phyloP scores from a whole-genome alignment of 176 grass and related monocot species.

The Phoenix roebelenii region DNA sequence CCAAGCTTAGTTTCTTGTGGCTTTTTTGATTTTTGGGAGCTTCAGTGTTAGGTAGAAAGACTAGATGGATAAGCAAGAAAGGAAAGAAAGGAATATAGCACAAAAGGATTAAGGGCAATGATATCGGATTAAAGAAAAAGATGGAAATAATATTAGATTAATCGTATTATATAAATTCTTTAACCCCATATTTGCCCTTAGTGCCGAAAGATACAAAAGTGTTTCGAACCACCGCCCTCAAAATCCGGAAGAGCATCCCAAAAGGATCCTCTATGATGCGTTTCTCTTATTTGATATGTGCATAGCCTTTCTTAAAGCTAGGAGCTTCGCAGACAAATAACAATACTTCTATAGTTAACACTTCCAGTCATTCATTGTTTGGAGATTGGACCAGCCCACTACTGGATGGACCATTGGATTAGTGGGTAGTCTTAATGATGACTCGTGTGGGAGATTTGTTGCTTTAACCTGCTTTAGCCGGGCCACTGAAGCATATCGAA shows the following conservation, averaged over 20 bases:
- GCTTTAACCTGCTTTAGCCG: no score
- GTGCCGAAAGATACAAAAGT: slow-evolving; percentile 49
- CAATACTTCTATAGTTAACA: neutral
- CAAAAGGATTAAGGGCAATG: slow-evolving; percentile 30
- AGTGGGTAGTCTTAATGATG: no score
- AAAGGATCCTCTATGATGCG: slow-evolving; percentile 4
- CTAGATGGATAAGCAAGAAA: neutral
- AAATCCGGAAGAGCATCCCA: slow-evolving; percentile 39
- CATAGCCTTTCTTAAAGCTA: neutral
- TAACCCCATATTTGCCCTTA: slow-evolving; percentile 34
- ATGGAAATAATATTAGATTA: slow-evolving; percentile 8
- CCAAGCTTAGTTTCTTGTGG: no score
- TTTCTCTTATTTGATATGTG: neutral
- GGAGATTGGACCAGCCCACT: neutral
- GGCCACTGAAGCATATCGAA: no score
- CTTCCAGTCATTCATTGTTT: neutral
- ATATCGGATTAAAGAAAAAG: slow-evolving; percentile 26
- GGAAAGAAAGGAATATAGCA: slow-evolving; percentile 39
- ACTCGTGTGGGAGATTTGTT: no score
- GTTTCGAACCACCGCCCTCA: slow-evolving; percentile 26
- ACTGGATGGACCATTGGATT: neutral
- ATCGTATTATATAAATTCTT: slow-evolving; percentile 29
- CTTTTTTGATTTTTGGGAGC: no score
- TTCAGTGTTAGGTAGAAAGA: no score
- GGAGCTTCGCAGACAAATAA: neutral